Base-by-base conservation (phyloP, 1,284 basidiomycete species). In the Tilletia caries region DNA sequence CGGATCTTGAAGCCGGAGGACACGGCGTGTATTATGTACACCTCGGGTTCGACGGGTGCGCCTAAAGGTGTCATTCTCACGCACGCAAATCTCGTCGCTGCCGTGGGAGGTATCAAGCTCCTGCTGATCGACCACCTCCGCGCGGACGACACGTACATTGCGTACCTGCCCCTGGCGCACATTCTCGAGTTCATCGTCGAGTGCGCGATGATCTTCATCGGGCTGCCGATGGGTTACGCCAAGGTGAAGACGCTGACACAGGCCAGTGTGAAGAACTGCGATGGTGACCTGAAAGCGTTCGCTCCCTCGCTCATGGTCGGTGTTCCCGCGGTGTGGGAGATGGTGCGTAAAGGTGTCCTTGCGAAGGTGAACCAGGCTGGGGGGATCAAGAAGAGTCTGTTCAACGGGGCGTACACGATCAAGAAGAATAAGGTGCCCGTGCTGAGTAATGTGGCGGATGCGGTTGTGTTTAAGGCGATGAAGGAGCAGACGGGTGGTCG, bases 241-340 rank as follows among this genome's bases (percentile, higher is more conserved):
- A 90, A 91, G 70, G 90, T 96, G 84, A 96, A 96, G 89, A 98
- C 95, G n/a, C 88, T 97, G 73, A 97, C 95, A 2, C 92, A 96
- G 82, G 88, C 89, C 2, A 91, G 89, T 27, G 92, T 95, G 20
- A 89, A 92, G 71, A 90, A 94, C 71, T 98, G 92, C 86, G 87
- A 90, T 72, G 93, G 94, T 54, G 95, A 98, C 83, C 89, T 98
- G 80, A 87, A 87, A 70, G 88, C 90, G 32, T 92, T 95, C 86
- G 86, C 87, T 67, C 95, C 95, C 0, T 87, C 88, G 41, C 89
- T 95, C 84, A 91, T 97, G 87, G 88, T 92, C 62, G 95, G 93
- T 71, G 95, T 97, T 0, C 95, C 94, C 1, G 92, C 92, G 1
- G 85, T 86, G 1, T 86, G 85, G 85, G 85, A 86, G 76, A 79